These are phyloP conservation scores for Tetrahymena elliotti DNA, from an alignment of 73 alveolate genomes.

Conservation along the genomic window DNA sequence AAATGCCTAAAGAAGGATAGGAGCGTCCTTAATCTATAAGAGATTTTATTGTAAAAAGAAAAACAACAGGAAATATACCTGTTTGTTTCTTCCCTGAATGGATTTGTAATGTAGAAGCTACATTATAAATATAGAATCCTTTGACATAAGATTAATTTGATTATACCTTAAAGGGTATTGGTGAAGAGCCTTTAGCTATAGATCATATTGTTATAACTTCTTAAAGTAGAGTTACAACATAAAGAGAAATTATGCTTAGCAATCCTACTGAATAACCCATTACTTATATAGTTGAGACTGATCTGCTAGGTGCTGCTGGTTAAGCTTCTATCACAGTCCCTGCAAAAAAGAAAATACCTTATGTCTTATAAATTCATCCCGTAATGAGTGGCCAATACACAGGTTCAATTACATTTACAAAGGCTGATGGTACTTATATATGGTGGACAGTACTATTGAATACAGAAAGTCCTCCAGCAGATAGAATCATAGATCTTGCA, in stretches of 20 bases:
- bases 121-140: conserved; percentile 71
- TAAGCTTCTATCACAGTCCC: conserved; percentile 22
- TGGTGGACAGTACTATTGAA: conserved; percentile 95
- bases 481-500: conserved; percentile 69
- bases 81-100: conserved; percentile 89
- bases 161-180: conserved; percentile 86
- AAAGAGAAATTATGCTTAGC: conserved; percentile 51
- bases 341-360: conserved; percentile 34
- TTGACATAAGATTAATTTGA: conserved; percentile 89
- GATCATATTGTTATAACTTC: conserved; percentile 85
- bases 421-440: conserved; percentile 78
- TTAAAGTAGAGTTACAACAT: conserved; percentile 81
- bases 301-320: conserved; percentile 90
- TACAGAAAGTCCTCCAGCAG: conserved; percentile 88
- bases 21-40: background rate
- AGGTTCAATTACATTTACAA: conserved; percentile 91
- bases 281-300: conserved; percentile 88
- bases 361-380: conserved; percentile 84
- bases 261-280: conserved; percentile 67
- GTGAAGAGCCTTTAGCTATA: conserved; percentile 96
- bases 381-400: conserved; percentile 89
- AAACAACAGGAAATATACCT: conserved; percentile 53
- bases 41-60: conserved; percentile 64
- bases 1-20: background rate
- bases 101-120: conserved; percentile 74